Percentiles rank a stretch among this genome's conserved stretches.
phyloP scores from a whole-genome alignment of 2,329 filamentous ascomycete genomes.

The Dothidotthia symphoricarpi region DNA sequence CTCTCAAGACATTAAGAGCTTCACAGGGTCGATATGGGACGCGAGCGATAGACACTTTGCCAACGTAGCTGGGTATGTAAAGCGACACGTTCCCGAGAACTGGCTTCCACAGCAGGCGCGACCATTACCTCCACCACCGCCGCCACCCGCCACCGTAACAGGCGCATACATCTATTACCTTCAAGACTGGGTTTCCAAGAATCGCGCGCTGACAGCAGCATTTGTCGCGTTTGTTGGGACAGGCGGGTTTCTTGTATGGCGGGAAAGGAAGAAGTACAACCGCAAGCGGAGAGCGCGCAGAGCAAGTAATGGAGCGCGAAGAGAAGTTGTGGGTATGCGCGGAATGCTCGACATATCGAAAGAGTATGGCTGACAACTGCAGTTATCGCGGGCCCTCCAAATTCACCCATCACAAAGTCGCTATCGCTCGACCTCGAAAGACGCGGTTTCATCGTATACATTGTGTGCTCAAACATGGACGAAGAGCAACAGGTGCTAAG shows the following conservation, averaged over 20 bases:
- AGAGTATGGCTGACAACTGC: slow-evolving; percentile 34
- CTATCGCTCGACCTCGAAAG: slow-evolving; percentile 84
- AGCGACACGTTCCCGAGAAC: slow-evolving; percentile 63
- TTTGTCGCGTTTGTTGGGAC: slow-evolving; percentile 70
- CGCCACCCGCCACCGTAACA: slow-evolving; percentile 45
- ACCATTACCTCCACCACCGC: slow-evolving; percentile 51
- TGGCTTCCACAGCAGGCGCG: slow-evolving; percentile 73
- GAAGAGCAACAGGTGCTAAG: slow-evolving; percentile 78
- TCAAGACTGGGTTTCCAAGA: slow-evolving; percentile 68
- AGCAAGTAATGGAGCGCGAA: slow-evolving; percentile 77
- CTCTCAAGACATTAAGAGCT: slow-evolving; percentile 65
- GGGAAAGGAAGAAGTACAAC: slow-evolving; percentile 58
- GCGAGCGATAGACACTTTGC: slow-evolving; percentile 81
- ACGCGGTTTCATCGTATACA: slow-evolving; percentile 87
- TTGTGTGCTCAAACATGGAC: slow-evolving; percentile 80
- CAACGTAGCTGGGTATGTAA: slow-evolving; percentile 66
- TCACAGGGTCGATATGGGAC: slow-evolving; percentile 71
- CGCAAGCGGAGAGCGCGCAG: slow-evolving; percentile 73
- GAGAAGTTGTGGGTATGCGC: slow-evolving; percentile 67
- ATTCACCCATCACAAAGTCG: slow-evolving; percentile 78
- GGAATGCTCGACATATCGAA: background rate
- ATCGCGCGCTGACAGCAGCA: slow-evolving; percentile 72
- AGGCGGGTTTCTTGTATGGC: slow-evolving; percentile 57
- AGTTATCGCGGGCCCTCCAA: slow-evolving; percentile 84
- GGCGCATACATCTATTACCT: slow-evolving; percentile 55